Evolutionary conservation across 108 stramenopile genomes (phyloP), one percentile per base, ranked within the genome.

Genomic region (Cyclostephanos tholiformis): DNA sequence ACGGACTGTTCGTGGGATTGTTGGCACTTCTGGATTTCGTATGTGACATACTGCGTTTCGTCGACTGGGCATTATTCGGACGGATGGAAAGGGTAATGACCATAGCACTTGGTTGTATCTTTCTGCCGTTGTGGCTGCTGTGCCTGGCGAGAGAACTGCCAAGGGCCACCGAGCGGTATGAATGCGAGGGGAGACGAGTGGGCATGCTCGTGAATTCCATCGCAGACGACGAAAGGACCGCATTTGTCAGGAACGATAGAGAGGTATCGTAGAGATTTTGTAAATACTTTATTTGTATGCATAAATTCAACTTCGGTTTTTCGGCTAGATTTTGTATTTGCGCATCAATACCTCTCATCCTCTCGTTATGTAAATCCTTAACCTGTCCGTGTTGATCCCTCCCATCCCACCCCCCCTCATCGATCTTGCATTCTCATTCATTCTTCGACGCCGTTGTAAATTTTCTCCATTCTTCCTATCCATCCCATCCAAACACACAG

Each of bases 101-200:
- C 20, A 4, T 66, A 2, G 27, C 87, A 10, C 79, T 85, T 23
- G 89, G 85, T 9, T 35, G 91, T 32, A 56, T 93, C 16, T 69
- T 89, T 17, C 32, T 91, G 8, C 92, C 92, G 0, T 56, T 78
- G 56, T 90, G 89, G 88, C 66, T 89, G 23, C 27, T 89, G 1
- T 38, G 72, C 10, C 69, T 93, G 59, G 87, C 81, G 38, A 68
- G 58, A 29, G 74, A 80, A 64, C 76, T 91, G 46, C 85, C 88
- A 11, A 59, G 56, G 20, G 86, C 89, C 16, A 76, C 69, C 6
- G 61, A 49, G 19, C 53, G 63, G 14, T 80, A 71, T 36, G 79
- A 80, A 50, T 49, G 69, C n/a, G 69, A 46, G 50, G 69, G 67
- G 46, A 19, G 61, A 8, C 53, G 70, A 26, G 65, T 14, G 6